Evolutionary conservation across 2,329 filamentous ascomycete genomes (phyloP).

Genomic region (Aspergillus sp.): DNA sequence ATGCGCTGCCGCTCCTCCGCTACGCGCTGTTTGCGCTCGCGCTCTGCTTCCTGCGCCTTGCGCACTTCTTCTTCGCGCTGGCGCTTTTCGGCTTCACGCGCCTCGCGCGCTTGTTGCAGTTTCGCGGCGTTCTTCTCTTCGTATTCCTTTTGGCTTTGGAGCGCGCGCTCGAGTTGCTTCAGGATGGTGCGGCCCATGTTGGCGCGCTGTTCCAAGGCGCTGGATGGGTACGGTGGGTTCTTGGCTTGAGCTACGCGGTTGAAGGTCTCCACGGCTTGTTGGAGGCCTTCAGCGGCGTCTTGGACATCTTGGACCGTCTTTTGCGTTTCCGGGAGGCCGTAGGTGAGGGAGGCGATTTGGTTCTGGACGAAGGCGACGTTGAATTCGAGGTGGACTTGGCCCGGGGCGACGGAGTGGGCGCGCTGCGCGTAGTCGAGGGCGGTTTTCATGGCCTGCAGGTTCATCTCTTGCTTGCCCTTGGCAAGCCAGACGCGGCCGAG

Average conservation of each 20-base stretch:
- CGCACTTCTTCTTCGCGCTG: conserved; percentile 75
- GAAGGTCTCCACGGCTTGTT: conserved; percentile 76
- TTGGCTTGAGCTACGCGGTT: conserved; percentile 61
- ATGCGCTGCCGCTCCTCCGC: conserved; percentile 84
- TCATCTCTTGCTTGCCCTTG: conserved; percentile 71
- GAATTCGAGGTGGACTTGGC: conserved; percentile 91
- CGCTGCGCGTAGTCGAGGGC: conserved; percentile 64
- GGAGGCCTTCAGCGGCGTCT: conserved; percentile 75
- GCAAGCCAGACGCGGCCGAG: conserved; percentile 85
- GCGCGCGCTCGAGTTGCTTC: conserved; percentile 82
- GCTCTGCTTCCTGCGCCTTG: conserved; percentile 67
- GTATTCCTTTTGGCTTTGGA: conserved; percentile 83
- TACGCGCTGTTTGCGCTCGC: conserved; percentile 76
- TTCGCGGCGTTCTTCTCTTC: conserved; percentile 91
- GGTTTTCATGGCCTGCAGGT: conserved; percentile 62
- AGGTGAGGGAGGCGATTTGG: conserved; percentile 81
- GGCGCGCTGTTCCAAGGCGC: conserved; percentile 89
- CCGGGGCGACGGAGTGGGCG: conserved; percentile 74
- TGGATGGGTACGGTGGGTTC: conserved; percentile 80
- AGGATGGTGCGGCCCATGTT: conserved; percentile 97
- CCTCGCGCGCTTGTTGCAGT: conserved; percentile 75
- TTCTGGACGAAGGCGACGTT: conserved; percentile 98
- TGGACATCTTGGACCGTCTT: conserved; percentile 79
- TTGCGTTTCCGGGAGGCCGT: conserved; percentile 71
- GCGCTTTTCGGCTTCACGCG: conserved; percentile 76